A percentile compares a stretch with the other conserved stretches of the same genome.
Conservation (phyloP, 345 rosid genomes). For the Moringa oleifera region DNA sequence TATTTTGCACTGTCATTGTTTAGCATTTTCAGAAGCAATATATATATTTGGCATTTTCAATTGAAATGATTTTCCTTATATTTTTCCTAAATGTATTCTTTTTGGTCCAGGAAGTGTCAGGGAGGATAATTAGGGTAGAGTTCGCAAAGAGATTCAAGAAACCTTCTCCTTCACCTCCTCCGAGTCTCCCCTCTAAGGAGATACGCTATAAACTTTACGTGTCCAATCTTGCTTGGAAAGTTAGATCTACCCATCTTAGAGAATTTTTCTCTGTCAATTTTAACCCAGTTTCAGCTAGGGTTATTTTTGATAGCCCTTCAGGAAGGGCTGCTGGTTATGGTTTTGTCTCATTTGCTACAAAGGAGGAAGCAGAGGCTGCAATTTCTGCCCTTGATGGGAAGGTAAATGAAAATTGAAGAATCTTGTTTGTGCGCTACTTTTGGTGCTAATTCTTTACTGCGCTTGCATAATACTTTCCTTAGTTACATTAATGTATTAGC, state of each 20-base stretch:
- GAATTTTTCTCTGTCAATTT: conserved; percentile 60
- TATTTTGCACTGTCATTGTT: too few species aligned
- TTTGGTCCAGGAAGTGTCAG: conserved; percentile 58
- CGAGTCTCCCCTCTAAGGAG: conserved; percentile 34
- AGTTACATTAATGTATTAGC: background rate
- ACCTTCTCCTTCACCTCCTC: conserved; percentile 36
- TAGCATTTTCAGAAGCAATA: too few species aligned
- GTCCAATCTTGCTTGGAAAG: conserved; percentile 94
- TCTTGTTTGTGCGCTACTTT: background rate
- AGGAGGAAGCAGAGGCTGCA: conserved; percentile 82
- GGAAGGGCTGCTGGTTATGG: conserved; percentile 84
- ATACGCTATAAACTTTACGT: conserved; percentile 66
- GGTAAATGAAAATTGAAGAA: conserved; percentile 36
- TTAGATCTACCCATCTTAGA: conserved; percentile 62
- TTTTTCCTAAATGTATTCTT: background rate
- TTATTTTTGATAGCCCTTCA: conserved; percentile 53
- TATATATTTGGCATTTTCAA: background rate
- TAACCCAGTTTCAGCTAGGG: conserved; percentile 56
- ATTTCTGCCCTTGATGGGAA: conserved; percentile 62
- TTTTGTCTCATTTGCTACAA: conserved; percentile 80
- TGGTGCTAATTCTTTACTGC: background rate
- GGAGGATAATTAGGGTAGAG: conserved; percentile 64
- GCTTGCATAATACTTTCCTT: background rate
- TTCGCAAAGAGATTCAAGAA: conserved; percentile 67
- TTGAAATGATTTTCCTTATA: background rate